Percentiles rank a stretch among this genome's conserved stretches.
phyloP scores from a whole-genome alignment of 192 early-diverging fungal species.

The Umbelopsis ramanniana region DNA sequence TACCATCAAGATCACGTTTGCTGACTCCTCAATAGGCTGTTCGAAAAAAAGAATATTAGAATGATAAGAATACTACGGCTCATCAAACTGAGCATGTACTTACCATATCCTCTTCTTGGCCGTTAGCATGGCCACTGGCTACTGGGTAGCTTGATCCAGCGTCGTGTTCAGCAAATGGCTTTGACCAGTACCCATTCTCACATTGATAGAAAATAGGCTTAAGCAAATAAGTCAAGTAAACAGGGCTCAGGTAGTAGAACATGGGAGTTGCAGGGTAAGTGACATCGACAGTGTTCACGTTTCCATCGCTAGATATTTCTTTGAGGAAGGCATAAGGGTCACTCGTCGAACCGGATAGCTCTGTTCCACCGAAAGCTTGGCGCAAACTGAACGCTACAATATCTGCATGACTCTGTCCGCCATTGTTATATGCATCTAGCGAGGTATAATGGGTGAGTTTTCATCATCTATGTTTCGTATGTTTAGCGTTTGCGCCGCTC shows the following conservation, averaged over 20 bases:
- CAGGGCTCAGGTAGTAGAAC: conserved; percentile 11
- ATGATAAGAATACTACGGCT: neutral
- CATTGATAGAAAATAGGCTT: conserved; percentile 9
- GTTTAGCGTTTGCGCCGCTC: neutral
- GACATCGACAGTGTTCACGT: conserved; percentile 24
- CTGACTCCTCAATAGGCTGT: conserved; percentile 11
- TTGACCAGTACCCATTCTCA: conserved; percentile 9
- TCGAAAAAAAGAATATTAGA: neutral
- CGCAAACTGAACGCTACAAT: conserved; percentile 1
- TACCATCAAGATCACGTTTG: conserved; percentile 12
- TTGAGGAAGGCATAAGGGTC: conserved; percentile 14
- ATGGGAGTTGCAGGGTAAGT: conserved; percentile 10
- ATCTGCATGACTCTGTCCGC: conserved; percentile 5
- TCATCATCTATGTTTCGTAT: no score
- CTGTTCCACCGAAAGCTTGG: conserved; percentile 18
- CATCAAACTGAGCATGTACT: neutral
- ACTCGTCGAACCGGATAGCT: neutral
- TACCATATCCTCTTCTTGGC: conserved; percentile 15
- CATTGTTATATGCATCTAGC: neutral
- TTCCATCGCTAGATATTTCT: conserved; percentile 22
- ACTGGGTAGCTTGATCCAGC: conserved; percentile 10
- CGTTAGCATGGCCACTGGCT: conserved; percentile 7
- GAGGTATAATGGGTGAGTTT: neutral
- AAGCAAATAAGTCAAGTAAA: conserved; percentile 12
- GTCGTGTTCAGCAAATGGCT: conserved; percentile 3